Base-by-base conservation (phyloP, 345 rosid genomes). In the Leavenworthia alabamica region DNA sequence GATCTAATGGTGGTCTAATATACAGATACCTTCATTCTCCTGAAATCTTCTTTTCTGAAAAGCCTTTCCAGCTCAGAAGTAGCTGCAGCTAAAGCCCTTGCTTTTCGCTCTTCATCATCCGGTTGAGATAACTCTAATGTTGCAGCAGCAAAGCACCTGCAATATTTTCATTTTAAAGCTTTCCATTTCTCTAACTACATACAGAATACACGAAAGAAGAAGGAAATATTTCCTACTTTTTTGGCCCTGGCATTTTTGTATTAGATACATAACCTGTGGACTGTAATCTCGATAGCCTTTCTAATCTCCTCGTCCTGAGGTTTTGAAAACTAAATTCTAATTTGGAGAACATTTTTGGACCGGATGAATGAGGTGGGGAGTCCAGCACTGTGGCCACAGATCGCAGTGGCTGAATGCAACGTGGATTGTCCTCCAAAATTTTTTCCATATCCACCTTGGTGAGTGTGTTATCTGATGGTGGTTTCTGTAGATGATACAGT, bases 11-110 rank as follows among this genome's bases (percentile, higher is more conserved):
- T 28, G 6, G 6, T 4, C 28, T 29, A 29, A 46, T 47, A 63
- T 28, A 64, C 43, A 65, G 72, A 45, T 57, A 93, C 96, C 99
- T 89, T 84, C 97, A 93, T 89, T 80, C 74, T 82, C 60, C 75
- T 58, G 73, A 93, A 93, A 78, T 93, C 96, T 60, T 87, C 86
- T 74, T 89, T 93, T 47, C 72, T 78, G 80, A 93, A 93, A 67
- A 87, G 83, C 65, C 87, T 83, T 73, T 93, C 99, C 66, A 89
- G 70, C 75, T 93, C 99, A 26, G 80, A 78, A 33, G 86, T 81
- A 48, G 99, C 99, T 54, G 97, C 96, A 73, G 86, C 90, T 60
- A 87, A 78, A 71, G 86, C 88, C 52, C 80, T 70, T 67, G 81
- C 81, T 78, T 84, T 93, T 48, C 80, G 76, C 76, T 86, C 99